Evolutionary conservation across 2,329 filamentous ascomycete genomes (phyloP).

Genomic region (Phyllosticta ampelicida): DNA sequence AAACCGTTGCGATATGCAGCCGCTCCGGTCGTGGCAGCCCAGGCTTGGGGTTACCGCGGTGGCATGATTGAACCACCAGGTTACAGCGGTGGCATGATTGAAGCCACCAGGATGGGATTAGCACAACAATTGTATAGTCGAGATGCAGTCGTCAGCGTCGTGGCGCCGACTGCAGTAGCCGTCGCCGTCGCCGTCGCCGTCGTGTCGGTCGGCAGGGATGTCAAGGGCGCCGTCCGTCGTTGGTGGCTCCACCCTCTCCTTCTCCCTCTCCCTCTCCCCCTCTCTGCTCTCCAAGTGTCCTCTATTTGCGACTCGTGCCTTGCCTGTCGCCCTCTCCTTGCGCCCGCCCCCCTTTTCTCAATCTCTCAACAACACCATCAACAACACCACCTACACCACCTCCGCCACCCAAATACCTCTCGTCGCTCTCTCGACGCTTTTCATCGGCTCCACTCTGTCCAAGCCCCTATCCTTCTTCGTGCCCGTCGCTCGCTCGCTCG

Average conservation of each 20-base stretch:
- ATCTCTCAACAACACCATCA: background rate
- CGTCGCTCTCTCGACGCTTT: background rate
- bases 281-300: slow-evolving; percentile 7
- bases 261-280: too few species aligned
- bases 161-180: background rate
- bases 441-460: background rate
- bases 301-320: slow-evolving; percentile 5
- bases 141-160: background rate
- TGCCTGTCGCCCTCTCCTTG: slow-evolving; percentile 4
- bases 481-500: slow-evolving; percentile 6
- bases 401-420: background rate
- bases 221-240: background rate
- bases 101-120: too few species aligned
- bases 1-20: too few species aligned
- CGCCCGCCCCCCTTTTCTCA: background rate
- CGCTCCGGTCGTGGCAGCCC: too few species aligned
- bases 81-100: too few species aligned
- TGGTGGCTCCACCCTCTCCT: background rate
- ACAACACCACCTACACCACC: too few species aligned
- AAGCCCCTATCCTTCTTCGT: background rate
- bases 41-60: too few species aligned
- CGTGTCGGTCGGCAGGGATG: background rate
- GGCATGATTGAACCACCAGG: too few species aligned
- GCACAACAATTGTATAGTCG: background rate
- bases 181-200: background rate